Evolutionary conservation across 202 grass and related monocot genomes (phyloP), one percentile per base, ranked within the genome.

Genomic region (Eragrostis tef): DNA sequence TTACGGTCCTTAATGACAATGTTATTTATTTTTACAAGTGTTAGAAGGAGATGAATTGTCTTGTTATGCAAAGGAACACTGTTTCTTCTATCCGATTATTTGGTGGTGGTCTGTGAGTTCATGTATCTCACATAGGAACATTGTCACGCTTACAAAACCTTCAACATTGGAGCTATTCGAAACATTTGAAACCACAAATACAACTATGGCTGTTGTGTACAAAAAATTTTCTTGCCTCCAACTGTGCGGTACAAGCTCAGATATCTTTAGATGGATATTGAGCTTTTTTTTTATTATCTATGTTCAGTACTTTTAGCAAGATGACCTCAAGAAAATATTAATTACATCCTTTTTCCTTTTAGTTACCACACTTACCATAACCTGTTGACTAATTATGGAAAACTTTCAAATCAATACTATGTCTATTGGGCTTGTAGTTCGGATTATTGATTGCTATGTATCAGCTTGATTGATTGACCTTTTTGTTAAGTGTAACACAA

Each of bases 361-460:
- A 15, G 34, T 36, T 31, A 29, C 9, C 17, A 15, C 17, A 27
- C 14, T 76, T 13, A 19, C 4, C 3, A 31, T 21, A 53, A 54
- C 20, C 52, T 68, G 24, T 66, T 52, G 25, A 34, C 7, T 54
- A 67, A 67, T 54, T 27, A 26, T 21, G n/a, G 19, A 54, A 67
- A 1, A 47, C 12, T 42, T 79, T 79, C 1, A 50, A 47, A 15
- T 19, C 9, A 22, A 5, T 31, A 63, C 26, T 62, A 64, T 63
- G 9, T 53, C 19, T 43, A 54, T 54, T 67, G 1, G 20, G 14
- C 41, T 67, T 67, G 71, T 79, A 56, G 6, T 13, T 73, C 31
- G 54, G 51, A 41, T 65, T 43, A 66, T 50, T 85, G 62, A 51
- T 12, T 77, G 66, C 48, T 63, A 64, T 20, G 24, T 52, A 39